Base-by-base conservation (phyloP, 352 stramenopile genomes). In the Globisporangium lucens region DNA sequence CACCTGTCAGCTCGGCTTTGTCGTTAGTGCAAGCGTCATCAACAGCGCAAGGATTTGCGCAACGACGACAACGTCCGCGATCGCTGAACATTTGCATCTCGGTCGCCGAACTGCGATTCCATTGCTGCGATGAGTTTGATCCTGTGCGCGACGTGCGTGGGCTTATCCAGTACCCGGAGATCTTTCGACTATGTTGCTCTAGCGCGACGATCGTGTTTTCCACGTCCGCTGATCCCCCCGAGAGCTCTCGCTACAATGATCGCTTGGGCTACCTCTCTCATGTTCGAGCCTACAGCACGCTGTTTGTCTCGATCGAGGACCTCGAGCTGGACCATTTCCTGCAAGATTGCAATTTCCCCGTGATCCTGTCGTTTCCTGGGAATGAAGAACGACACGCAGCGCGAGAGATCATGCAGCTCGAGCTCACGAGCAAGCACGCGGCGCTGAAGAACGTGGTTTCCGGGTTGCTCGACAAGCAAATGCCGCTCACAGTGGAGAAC, bases 271-370 rank as follows among this genome's bases (percentile, higher is more conserved):
- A 94, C 70, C 53, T 93, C 9, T 78, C 79, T 4, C 80, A 94
- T 62, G 72, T 95, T 55, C 76, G 79, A 33, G 72, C 75, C 29
- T 94, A 91, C 71, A 85, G 73, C 17, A 80, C 80, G 15, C 62
- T 91, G 12, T 89, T 82, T 35, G 41, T 87, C 33, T 53, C 65
- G 20, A 41, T 93, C 15, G 69, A 79, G 56, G 71, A 80, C 27
- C 43, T 91, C 17, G 77, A 93, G 67, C 51, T 92, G 35, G 81
- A 87, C 30, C 85, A 95, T 74, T 91, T 90, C 51, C 61, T 94
- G 30, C 73, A 82, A 53, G 75, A 75, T 1, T 93, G 85, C 71
- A 89, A 91, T 53, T 94, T 93, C 17, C 85, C 87, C 3, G 68
- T 90, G 27, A 81, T 94, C 5, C 58, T 95, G 35, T 82, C 63